These are phyloP conservation scores for Drechslerella coelobrocha DNA, from an alignment of 2,329 filamentous ascomycete species.

Conservation along the genomic window DNA sequence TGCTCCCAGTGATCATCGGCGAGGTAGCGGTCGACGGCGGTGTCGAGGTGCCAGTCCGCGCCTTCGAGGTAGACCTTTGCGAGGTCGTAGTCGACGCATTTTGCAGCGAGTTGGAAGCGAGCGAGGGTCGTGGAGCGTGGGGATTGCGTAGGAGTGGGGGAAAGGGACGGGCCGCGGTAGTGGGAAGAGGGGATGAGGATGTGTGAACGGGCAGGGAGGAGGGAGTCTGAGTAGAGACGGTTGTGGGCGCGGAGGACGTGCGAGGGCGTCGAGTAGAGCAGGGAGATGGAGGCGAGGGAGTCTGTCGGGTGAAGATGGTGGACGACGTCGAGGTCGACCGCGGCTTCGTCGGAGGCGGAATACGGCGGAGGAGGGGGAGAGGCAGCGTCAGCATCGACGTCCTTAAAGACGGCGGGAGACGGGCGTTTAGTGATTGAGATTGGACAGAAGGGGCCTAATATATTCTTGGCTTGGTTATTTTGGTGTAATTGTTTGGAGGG, in stretches of 20 bases:
- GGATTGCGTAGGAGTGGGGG: constrained; percentile 37
- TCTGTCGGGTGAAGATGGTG: constrained; percentile 51
- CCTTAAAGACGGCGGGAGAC: constrained; percentile 13
- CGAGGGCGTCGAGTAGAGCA: constrained; percentile 49
- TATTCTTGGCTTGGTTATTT: constrained; percentile 6
- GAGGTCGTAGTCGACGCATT: constrained; percentile 52
- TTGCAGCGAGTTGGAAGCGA: constrained; percentile 52
- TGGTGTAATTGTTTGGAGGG: constrained; percentile 14
- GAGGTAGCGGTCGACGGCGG: constrained; percentile 48
- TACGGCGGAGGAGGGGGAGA: constrained; percentile 34
- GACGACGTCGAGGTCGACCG: constrained; percentile 8
- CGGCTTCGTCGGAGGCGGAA: constrained; percentile 1
- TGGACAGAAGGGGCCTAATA: constrained; percentile 52
- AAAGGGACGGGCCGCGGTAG: constrained; percentile 49
- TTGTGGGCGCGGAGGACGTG: constrained; percentile 49
- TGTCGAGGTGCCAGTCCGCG: constrained; percentile 51
- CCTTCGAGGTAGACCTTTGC: constrained; percentile 51
- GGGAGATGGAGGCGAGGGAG: constrained; percentile 50
- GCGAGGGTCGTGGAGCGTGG: constrained; percentile 46
- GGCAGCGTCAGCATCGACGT: background rate
- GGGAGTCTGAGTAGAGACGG: constrained; percentile 51
- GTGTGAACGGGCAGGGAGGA: constrained; percentile 49
- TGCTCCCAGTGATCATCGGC: constrained; percentile 52
- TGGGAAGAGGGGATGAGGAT: constrained; percentile 50
- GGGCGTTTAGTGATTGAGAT: constrained; percentile 43